Evolutionary conservation across 164 flowering plant genomes (phyloP).

Genomic region (Buxus sempervirens): DNA sequence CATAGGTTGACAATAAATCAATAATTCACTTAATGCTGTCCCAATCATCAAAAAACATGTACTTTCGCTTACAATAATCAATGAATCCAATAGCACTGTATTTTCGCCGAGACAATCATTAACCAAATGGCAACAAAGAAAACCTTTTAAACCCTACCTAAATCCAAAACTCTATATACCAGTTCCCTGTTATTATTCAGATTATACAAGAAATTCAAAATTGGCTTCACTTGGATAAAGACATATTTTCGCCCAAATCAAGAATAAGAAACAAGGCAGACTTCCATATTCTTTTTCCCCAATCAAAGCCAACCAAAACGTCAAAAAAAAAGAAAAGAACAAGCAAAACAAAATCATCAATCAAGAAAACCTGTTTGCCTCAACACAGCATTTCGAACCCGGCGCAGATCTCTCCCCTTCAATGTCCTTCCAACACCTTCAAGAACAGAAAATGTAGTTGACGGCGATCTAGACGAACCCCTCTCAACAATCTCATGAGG

Average conservation of each 20-base stretch:
- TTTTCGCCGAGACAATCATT: too few relatives aligned
- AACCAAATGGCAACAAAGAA: not conserved
- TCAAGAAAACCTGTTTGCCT: conserved; percentile 73
- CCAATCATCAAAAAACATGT: too few relatives aligned
- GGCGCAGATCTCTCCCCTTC: conserved; percentile 81
- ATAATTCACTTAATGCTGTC: too few relatives aligned
- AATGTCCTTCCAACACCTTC: conserved; percentile 88
- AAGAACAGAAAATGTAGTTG: conserved; percentile 63
- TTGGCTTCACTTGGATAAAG: not conserved
- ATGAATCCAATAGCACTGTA: too few relatives aligned
- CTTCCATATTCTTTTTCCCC: not conserved
- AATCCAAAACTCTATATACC: not conserved
- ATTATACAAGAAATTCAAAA: not conserved
- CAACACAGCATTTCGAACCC: conserved; percentile 71
- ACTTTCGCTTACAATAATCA: too few relatives aligned
- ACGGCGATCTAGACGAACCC: conserved; percentile 35
- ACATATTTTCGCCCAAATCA: not conserved
- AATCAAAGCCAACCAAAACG: not conserved
- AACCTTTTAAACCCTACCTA: not conserved
- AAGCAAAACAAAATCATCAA: conserved; percentile 19
- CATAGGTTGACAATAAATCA: too few relatives aligned
- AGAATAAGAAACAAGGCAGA: not conserved
- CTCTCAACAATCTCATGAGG: conserved; percentile 81
- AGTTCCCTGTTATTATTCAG: not conserved
- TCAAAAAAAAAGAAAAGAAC: not conserved